Evolutionary conservation across 257 asterid species (phyloP), one percentile per base, ranked within the genome.

Genomic region (Nicotiana tabacum): DNA sequence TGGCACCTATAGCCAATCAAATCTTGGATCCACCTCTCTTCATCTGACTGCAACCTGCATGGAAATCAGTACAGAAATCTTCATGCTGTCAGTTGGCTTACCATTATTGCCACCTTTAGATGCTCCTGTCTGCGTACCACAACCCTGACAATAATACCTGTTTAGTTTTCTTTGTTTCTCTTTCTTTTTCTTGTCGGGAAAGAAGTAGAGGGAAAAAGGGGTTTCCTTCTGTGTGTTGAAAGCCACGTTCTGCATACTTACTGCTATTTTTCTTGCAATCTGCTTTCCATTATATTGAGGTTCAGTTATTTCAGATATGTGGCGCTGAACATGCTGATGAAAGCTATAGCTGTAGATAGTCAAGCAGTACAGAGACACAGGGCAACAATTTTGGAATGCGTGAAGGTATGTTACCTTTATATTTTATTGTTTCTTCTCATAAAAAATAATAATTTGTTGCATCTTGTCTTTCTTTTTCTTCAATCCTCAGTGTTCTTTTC

Each of bases 341-440:
- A 83, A 90, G 99, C 98, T 85, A 85, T 96, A 84, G 57, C 98
- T 76, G 93, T 94, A 78, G 99, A 96, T 87, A 86, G 95, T 88
- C 98, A 94, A 90, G 99, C 99, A 29, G 99, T 96, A 81, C 99
- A 96, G 89, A 91, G 99, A 88, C 99, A 96, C 88, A 93, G 98
- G 78, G 95, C 94, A 72, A 96, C 99, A 53, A 95, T 96, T 87
- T 85, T 96, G 89, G 98, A 94, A 89, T 93, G 99, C 80, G 98
- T 96, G 62, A 96, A 94, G 99, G 99, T 96, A 91, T 66, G 39
- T 57, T 64, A 60, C 74, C 30, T 39, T 21, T 17, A 30, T 32
- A 39, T 11, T 77, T 67, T 66, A 37, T 74, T 74, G 27, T 27
- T 74, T 48, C 39, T 48, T 74, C 37, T 74, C 80, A 48, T 6